Evolutionary conservation across 192 early-diverging fungal genomes (phyloP).

Genomic region (Gaertneriomyces semiglobifer): DNA sequence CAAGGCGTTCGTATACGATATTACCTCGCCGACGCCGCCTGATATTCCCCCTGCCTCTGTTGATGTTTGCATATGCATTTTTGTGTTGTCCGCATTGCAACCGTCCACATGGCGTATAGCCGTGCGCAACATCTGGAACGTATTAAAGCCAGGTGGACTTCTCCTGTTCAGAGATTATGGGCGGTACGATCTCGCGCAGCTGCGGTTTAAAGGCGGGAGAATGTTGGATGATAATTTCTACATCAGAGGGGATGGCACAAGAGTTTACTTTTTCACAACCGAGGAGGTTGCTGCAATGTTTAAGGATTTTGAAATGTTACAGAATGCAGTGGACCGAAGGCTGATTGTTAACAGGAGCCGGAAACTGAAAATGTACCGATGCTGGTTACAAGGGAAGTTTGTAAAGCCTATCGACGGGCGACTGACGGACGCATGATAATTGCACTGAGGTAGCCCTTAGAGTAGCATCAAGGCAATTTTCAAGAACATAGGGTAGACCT

Average conservation of each 20-base stretch:
- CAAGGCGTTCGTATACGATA: slow-evolving; percentile 87
- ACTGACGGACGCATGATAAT: no score
- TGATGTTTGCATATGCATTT: slow-evolving; percentile 91
- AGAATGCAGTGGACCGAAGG: slow-evolving; percentile 89
- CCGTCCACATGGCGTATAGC: slow-evolving; percentile 78
- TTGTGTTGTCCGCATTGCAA: slow-evolving; percentile 90
- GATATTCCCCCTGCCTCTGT: slow-evolving; percentile 77
- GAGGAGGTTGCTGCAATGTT: slow-evolving; percentile 55
- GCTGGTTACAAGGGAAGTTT: slow-evolving; percentile 98
- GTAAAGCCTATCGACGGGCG: slow-evolving; percentile 56
- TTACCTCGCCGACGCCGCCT: slow-evolving; percentile 51
- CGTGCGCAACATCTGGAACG: slow-evolving; percentile 74
- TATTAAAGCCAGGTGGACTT: slow-evolving; percentile 87
- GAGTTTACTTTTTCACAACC: slow-evolving; percentile 82
- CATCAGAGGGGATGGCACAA: slow-evolving; percentile 92
- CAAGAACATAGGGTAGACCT: no score
- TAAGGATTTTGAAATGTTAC: slow-evolving; percentile 68
- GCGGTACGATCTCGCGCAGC: slow-evolving; percentile 94
- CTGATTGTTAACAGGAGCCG: slow-evolving; percentile 87
- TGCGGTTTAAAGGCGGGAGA: slow-evolving; percentile 90
- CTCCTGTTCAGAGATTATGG: slow-evolving; percentile 91
- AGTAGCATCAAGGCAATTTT: no score
- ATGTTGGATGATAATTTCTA: slow-evolving; percentile 94
- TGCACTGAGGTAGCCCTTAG: no score
- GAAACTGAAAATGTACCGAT: slow-evolving; percentile 95